Evolutionary conservation across 768 basidiomycete species (phyloP).

Genomic region (Trametes sanguinea): DNA sequence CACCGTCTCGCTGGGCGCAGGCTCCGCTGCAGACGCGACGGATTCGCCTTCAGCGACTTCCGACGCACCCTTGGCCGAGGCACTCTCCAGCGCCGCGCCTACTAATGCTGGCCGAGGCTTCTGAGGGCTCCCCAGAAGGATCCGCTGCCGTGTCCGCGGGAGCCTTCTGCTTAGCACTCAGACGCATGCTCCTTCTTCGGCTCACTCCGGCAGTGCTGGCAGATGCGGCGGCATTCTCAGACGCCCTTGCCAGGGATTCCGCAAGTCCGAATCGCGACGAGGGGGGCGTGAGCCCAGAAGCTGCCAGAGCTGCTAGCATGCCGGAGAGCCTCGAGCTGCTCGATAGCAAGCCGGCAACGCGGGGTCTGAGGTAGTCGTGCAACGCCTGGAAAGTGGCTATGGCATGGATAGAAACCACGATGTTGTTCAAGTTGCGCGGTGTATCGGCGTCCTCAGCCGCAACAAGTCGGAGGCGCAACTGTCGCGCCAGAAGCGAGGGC

Average conservation of each 20-base stretch:
- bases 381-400: constrained; percentile 98
- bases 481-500: constrained; percentile 88
- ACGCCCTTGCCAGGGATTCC: constrained; percentile 26
- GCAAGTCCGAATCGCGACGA: constrained; percentile 34
- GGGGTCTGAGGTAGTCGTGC: constrained; percentile 92
- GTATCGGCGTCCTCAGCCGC: constrained; percentile 89
- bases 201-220: constrained; percentile 36
- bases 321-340: constrained; percentile 71
- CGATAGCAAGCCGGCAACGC: constrained; percentile 72
- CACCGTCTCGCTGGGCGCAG: constrained; percentile 55
- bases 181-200: constrained; percentile 79
- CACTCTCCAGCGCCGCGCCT: constrained; percentile 3
- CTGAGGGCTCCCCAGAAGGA: constrained; percentile 15
- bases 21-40: constrained; percentile 38
- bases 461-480: constrained; percentile 85
- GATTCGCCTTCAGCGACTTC: constrained; percentile 23
- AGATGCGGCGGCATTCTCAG: constrained; percentile 35
- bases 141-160: constrained; percentile 18
- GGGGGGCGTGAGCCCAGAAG: constrained; percentile 66
- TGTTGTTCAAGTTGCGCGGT: constrained; percentile 82
- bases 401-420: constrained; percentile 96
- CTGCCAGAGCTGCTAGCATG: constrained; percentile 89
- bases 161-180: constrained; percentile 65
- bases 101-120: not conserved
- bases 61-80: constrained; percentile 13